phyloP scores from a whole-genome alignment of 768 basidiomycete species.

The Boletus reticuloceps region DNA sequence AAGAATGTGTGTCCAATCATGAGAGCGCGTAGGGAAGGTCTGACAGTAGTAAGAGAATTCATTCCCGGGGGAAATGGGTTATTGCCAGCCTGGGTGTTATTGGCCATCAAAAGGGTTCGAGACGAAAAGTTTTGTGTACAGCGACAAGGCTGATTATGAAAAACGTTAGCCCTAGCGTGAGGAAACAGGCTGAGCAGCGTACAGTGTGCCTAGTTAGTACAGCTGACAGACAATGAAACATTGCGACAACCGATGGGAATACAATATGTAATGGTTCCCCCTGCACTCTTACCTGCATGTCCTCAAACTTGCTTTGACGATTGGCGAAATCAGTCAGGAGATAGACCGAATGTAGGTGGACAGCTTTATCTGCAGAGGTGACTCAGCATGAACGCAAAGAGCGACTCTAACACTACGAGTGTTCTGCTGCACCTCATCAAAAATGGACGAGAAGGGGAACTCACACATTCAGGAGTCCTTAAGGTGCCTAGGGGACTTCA shows the following conservation, averaged over 20 bases:
- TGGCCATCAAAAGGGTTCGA: background rate
- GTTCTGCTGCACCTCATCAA: too few relatives aligned
- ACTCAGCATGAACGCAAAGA: too few relatives aligned
- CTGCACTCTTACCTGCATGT: too few relatives aligned
- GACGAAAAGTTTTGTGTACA: background rate
- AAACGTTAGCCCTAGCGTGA: background rate
- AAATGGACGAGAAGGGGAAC: too few relatives aligned
- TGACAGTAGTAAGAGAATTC: background rate
- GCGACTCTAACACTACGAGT: too few relatives aligned
- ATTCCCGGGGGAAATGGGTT: background rate
- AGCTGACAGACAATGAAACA: background rate
- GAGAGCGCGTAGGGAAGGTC: conserved; percentile 11
- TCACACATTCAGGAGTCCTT: too few relatives aligned
- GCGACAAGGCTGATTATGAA: background rate
- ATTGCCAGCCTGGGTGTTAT: background rate
- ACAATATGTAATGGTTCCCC: too few relatives aligned
- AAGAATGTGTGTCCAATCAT: conserved; percentile 26
- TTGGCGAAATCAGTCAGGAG: too few relatives aligned
- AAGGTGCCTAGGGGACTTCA: too few relatives aligned
- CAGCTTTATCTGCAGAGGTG: too few relatives aligned
- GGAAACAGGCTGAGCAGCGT: background rate
- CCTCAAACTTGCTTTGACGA: too few relatives aligned
- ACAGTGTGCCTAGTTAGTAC: background rate
- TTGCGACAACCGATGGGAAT: background rate
- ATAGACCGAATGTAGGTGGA: too few relatives aligned